phyloP scores from a whole-genome alignment of 1,284 basidiomycete genomes.

The Trametes polyzona region DNA sequence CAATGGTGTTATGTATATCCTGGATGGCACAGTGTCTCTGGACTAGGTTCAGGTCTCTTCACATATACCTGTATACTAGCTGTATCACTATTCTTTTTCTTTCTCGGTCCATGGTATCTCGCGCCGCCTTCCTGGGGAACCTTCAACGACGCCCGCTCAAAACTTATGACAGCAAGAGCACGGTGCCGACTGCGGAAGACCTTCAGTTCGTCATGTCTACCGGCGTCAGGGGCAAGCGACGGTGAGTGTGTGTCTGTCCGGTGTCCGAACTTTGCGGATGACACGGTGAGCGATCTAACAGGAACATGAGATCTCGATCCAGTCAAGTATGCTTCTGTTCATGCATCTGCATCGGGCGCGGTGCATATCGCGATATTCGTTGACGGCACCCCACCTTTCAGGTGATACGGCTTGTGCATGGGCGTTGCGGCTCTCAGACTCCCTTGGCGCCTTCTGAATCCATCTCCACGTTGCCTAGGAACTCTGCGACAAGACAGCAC shows the following conservation, averaged over 20 bases:
- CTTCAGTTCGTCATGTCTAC: constrained; percentile 1
- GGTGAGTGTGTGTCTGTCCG: constrained; percentile 3
- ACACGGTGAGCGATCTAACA: neutral
- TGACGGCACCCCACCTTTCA: neutral
- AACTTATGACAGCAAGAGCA: neutral
- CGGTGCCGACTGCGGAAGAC: neutral
- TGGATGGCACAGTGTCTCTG: constrained; percentile 62
- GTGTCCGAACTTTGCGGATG: constrained; percentile 19
- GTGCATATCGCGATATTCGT: neutral
- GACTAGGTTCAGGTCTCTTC: constrained; percentile 29
- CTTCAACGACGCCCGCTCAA: neutral
- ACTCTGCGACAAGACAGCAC: neutral
- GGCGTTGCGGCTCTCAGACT: neutral
- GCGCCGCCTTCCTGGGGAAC: neutral
- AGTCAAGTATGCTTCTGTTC: neutral
- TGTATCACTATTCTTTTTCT: constrained; percentile 12
- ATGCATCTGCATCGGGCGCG: constrained; percentile 2
- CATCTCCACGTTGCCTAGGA: neutral
- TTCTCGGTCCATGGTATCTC: too few relatives aligned
- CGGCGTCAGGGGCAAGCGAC: neutral
- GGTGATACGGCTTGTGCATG: neutral
- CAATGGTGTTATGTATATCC: constrained; percentile 73
- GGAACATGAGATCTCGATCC: constrained; percentile 8
- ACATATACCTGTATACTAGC: constrained; percentile 9
- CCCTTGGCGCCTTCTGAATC: neutral